Evolutionary conservation across 495 filamentous ascomycete genomes (phyloP).

Genomic region (Pseudotulostoma volvatum): DNA sequence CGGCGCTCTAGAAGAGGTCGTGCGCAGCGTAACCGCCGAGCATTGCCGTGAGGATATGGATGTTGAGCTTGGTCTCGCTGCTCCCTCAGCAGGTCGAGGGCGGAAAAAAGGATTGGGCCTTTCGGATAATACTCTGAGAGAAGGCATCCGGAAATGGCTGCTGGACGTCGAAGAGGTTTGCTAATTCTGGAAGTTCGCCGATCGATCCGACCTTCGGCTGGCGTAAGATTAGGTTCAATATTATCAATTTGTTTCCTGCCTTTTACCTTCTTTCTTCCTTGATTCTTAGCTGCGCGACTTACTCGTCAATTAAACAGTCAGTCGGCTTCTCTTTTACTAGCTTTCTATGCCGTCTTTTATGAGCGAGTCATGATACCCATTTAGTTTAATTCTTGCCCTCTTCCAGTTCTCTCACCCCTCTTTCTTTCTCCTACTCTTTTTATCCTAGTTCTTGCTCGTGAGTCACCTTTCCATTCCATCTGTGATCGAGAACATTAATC

Average conservation of each 20-base stretch:
- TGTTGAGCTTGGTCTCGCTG: slow-evolving; percentile 15
- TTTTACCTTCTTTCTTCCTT: slow-evolving; percentile 2
- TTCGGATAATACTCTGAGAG: slow-evolving; percentile 41
- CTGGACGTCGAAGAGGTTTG: slow-evolving; percentile 37
- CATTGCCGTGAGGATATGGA: slow-evolving; percentile 31
- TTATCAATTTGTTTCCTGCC: slow-evolving; percentile 4
- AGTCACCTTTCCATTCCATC: neutral
- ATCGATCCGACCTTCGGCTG: too few relatives aligned
- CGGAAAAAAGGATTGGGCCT: slow-evolving; percentile 20
- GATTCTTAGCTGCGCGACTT: neutral
- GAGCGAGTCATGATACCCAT: slow-evolving; percentile 4
- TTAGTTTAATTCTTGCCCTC: slow-evolving; percentile 1
- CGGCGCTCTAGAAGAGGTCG: slow-evolving; percentile 47
- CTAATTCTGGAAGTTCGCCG: slow-evolving; percentile 16
- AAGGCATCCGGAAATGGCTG: slow-evolving; percentile 51
- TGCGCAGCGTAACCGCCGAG: slow-evolving; percentile 41
- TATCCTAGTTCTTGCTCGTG: slow-evolving; percentile 1
- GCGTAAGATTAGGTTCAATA: too few relatives aligned
- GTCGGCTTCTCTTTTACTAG: slow-evolving; percentile 5
- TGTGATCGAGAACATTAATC: neutral
- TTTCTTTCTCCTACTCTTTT: neutral
- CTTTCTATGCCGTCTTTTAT: neutral
- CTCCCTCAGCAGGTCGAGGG: slow-evolving; percentile 16
- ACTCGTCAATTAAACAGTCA: slow-evolving; percentile 1
- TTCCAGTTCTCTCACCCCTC: neutral